Conservation (phyloP, 805 yeast species). For the Candida mattraensis region DNA sequence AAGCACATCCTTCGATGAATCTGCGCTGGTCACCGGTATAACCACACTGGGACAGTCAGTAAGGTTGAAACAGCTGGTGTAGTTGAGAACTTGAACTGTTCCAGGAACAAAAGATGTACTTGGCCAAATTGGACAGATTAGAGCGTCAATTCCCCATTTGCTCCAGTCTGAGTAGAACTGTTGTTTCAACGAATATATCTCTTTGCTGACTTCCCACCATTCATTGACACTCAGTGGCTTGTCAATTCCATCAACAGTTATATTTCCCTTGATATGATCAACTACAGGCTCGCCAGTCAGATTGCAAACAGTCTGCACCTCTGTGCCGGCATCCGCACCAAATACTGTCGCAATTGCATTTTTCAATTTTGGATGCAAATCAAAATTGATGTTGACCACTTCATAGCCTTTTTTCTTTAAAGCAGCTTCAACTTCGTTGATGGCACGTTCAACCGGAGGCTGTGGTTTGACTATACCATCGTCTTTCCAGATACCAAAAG, state of each 20-base stretch:
- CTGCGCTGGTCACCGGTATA: conserved; percentile 59
- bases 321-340: conserved; percentile 43
- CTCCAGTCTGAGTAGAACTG: conserved; percentile 37
- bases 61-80: conserved; percentile 54
- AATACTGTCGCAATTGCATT: conserved; percentile 34
- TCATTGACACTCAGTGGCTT: conserved; percentile 21
- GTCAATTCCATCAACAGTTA: conserved; percentile 1
- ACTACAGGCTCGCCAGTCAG: conserved; percentile 27
- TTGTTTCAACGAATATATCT: conserved; percentile 35
- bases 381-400: conserved; percentile 48
- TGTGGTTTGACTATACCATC: conserved; percentile 51
- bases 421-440: conserved; percentile 25
- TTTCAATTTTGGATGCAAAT: conserved; percentile 34
- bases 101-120: conserved; percentile 37
- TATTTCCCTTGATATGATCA: conserved; percentile 6
- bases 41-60: conserved; percentile 51
- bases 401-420: conserved; percentile 44
- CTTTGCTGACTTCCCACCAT: conserved; percentile 42
- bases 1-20: conserved; percentile 37
- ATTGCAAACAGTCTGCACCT: conserved; percentile 19
- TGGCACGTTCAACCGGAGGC: conserved; percentile 52
- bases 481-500: conserved; percentile 44
- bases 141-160: conserved; percentile 9
- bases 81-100: conserved; percentile 35
- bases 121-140: conserved; percentile 44